Evolutionary conservation across 1,139 yeast species (phyloP), one percentile per base, ranked within the genome.

Genomic region (Diutina neorugosa): DNA sequence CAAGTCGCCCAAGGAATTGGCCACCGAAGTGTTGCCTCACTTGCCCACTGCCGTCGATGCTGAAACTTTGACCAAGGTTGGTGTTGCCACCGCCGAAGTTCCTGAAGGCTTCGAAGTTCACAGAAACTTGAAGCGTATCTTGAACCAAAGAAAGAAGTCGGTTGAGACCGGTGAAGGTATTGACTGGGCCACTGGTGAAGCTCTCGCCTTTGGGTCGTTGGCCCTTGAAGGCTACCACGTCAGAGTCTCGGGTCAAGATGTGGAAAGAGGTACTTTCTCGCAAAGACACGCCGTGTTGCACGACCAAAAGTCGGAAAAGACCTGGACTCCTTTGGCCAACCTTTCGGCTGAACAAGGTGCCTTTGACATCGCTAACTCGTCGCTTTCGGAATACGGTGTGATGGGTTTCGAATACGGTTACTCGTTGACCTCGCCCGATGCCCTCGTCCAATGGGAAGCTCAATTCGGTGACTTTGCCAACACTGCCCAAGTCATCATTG

Each of bases 391-490:
- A 75, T 94, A 90, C 69, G 99, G 98, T 80, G 97, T 89, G 54
- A 86, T 93, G 91, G 98, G 98, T 62, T 94, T 89, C 69, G 99
- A 94, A 74, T 94, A 94, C 68, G 99, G 99, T 74, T 94, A 93
- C 78, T 93, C 98, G 9, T 80, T 94, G 71, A 87, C 96, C 57
- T 87, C 96, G 53, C 99, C 99, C 59, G 97, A 93, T 68, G 93
- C 96, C 55, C 81, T 88, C 57, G 98, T 93, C 55, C 86, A 86
- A 77, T 94, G 99, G 99, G 99, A 94, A 76, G 98, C 98, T 55
- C 99, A 94, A 77, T 94, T 94, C 64, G 99, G 99, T 81, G 99
- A 94, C 75, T 94, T 94, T 64, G 98, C 98, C 65, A 94, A 94
- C 79, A 93, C 98, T 62, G 98, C 97, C 37, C 98, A 94, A 77